phyloP scores from a whole-genome alignment of 202 grass and related monocot genomes.

The Carex arenaria region DNA sequence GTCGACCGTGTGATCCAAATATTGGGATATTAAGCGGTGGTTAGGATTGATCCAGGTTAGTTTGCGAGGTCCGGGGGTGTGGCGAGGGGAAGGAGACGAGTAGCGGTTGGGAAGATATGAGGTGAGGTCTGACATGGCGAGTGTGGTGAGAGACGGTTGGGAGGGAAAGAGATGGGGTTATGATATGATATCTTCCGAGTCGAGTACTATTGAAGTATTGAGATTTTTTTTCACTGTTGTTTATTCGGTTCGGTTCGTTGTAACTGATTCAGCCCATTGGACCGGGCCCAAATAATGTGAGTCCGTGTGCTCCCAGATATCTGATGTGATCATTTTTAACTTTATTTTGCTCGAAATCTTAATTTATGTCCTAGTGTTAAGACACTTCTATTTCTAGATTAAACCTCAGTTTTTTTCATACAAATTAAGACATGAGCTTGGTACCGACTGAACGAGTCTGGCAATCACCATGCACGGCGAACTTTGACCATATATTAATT shows the following conservation, averaged over 20 bases:
- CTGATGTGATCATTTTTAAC: too few relatives aligned
- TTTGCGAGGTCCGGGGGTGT: conserved; percentile 13
- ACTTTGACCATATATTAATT: too few relatives aligned
- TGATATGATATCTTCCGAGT: background rate
- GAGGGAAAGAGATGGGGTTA: background rate
- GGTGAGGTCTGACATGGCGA: conserved; percentile 24
- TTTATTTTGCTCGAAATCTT: too few relatives aligned
- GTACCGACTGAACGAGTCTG: too few relatives aligned
- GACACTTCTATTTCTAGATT: too few relatives aligned
- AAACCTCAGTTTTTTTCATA: too few relatives aligned
- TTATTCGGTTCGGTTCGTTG: background rate
- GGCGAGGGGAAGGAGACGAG: conserved; percentile 13
- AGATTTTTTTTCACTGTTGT: background rate
- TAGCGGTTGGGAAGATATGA: background rate
- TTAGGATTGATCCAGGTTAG: conserved; percentile 54
- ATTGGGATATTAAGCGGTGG: conserved; percentile 28
- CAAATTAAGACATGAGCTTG: too few relatives aligned
- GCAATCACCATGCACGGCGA: too few relatives aligned
- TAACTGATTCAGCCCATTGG: background rate
- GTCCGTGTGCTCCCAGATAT: too few relatives aligned
- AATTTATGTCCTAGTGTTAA: too few relatives aligned
- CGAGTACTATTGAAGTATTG: background rate
- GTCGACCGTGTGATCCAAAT: conserved; percentile 40
- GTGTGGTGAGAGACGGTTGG: background rate
- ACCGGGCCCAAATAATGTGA: too few relatives aligned